Base-by-base conservation (phyloP, 495 filamentous ascomycete genomes). In the Sporormia fimetaria region DNA sequence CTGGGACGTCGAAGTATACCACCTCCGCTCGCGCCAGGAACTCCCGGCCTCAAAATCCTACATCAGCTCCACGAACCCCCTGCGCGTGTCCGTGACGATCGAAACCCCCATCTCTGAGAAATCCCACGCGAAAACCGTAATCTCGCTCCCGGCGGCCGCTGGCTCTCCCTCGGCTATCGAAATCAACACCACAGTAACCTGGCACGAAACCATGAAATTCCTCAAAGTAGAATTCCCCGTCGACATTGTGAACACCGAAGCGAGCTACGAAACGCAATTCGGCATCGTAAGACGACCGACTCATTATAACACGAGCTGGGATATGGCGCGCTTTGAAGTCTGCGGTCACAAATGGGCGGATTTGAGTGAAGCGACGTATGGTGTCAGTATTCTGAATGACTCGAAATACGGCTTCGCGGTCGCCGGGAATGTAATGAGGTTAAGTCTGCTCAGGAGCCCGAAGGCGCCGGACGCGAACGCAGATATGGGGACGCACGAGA, bases 311-410 rank as follows among this genome's bases (percentile, higher is more conserved):
- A 94, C 87, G 14, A 81, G 74, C 58, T 98, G 90, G 90, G 90
- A 98, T 52, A 94, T 94, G 88, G 90, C 90, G 52, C 94, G 94
- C 55, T 98, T 98, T 52, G 90, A 98, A 65, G 90, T 98, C 29
- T 94, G 87, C 73, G 87, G 82, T 61, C 90, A 98, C 66, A 88
- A 84, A 59, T 98, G 82, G 69, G 90, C 90, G n/a, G 90, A 96
- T 60, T 69, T 98, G 37, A 93, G 84, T 3, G 90, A 98, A 58
- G 65, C 85, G 56, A 78, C 76, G 23, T 95, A 94, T 57, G 90
- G 90, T 46, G 83, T 98, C 1, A 86, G 83, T 3, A 81, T 98
- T 51, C 70, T 96, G 21, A 98, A 98, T 59, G 90, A 98, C 57
- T 81, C 74, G 62, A 98, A 98, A 55, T 95, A 95, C 51, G 90